Base-by-base conservation (phyloP, 2,329 filamentous ascomycete species). In the Venturia nashicola region DNA sequence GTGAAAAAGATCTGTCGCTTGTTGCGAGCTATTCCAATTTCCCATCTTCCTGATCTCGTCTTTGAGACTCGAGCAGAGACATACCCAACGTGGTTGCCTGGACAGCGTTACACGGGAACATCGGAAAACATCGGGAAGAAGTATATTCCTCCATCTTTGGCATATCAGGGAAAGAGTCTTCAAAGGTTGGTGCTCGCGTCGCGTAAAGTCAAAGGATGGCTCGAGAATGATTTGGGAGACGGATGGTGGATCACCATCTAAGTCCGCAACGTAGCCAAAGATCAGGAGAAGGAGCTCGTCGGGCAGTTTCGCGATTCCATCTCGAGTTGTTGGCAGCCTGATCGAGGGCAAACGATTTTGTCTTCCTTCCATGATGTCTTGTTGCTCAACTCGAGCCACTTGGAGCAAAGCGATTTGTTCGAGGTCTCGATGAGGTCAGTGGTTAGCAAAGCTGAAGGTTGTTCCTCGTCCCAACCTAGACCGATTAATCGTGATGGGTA, bases 281-380 rank as follows among this genome's bases (percentile, higher is more conserved):
- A 76, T 72, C 18, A 73, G 70, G n/a, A 73, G 67, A 0, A 73
- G 65, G 2, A 76, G 67, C 65, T 76, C 74, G 62, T 73, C 72
- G 32, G 74, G 73, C 3, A 76, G 69, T 1, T 66, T 64, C 44
- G 72, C 66, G 67, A 74, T 71, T 43, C 27, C 7, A 11, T 55
- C 48, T 34, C 18, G 6, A 11, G 65, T 48, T 59, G 16, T 9
- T 36, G 34, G 34, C 34, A 36, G 34, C 34, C 34, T 9, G 34
- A 36, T 36, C 34, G 48, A 11, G 14, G n/a, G n/a, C n/a, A n/a
- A n/a, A n/a, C 1, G 3, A 34, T 11, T 55, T 36, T n/a, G 23
- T 34, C 32, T 34, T 16, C 23, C 48, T 36, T n/a, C 48, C 48
- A 55, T 34, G 27, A 34, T 36, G 44, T 48, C 7, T 48, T 27